Evolutionary conservation across 345 rosid genomes (phyloP).

Genomic region (Rhodamnia argentea): DNA sequence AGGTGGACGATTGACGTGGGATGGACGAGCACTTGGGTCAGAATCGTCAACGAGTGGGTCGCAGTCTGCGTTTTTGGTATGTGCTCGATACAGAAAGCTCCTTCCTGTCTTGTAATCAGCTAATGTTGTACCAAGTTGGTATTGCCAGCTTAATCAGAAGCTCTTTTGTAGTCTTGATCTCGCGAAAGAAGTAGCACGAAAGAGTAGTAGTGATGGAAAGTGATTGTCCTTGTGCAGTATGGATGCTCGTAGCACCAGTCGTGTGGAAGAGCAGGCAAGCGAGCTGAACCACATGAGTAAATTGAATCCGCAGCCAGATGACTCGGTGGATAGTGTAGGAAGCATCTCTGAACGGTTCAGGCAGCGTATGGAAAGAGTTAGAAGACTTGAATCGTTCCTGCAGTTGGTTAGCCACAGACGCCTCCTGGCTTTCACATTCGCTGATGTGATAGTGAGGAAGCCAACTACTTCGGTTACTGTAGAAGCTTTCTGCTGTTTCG

Average conservation of each 20-base stretch:
- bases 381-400: neutral
- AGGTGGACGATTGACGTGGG: slow-evolving; percentile 99
- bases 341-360: neutral
- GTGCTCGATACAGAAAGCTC: slow-evolving; percentile 5
- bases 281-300: slow-evolving; percentile 16
- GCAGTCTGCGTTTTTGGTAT: slow-evolving; percentile 87
- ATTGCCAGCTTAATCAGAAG: neutral
- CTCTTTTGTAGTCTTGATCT: neutral
- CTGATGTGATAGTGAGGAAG: neutral
- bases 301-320: neutral
- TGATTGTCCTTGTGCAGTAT: slow-evolving; percentile 37
- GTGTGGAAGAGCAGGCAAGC: slow-evolving; percentile 41
- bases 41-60: slow-evolving; percentile 85
- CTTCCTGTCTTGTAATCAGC: neutral
- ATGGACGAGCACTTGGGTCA: slow-evolving; percentile 98
- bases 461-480: neutral
- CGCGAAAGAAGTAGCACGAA: neutral
- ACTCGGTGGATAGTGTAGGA: neutral
- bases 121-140: neutral
- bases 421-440: neutral
- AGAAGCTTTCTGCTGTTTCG: neutral
- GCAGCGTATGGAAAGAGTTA: neutral
- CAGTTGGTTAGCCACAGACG: neutral
- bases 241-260: slow-evolving; percentile 84
- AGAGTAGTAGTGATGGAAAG: neutral